phyloP scores from a whole-genome alignment of 83 land plant species.

The Picea engelmannii region DNA sequence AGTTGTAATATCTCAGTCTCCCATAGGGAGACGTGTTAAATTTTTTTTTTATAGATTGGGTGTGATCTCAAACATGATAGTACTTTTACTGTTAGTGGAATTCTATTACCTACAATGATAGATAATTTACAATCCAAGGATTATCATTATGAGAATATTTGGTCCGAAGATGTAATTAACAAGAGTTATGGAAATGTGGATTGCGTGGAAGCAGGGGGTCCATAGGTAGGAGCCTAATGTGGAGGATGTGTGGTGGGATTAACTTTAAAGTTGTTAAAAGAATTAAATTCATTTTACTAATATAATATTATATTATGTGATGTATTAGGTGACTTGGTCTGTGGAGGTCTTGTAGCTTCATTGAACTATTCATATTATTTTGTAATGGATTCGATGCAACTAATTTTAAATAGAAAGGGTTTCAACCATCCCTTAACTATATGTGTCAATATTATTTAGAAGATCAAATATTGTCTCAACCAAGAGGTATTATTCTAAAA shows the following conservation, averaged over 20 bases:
- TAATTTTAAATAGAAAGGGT: no score
- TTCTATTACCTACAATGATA: not conserved
- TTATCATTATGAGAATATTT: not conserved
- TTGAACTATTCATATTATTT: not conserved
- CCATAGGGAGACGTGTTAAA: no score
- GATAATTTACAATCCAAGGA: not conserved
- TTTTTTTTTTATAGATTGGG: no score
- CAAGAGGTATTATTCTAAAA: not conserved
- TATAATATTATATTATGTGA: slow-evolving; percentile 33
- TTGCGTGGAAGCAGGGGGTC: slow-evolving; percentile 19
- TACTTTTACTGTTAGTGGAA: not conserved
- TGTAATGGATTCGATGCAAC: no score
- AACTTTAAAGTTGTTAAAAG: slow-evolving; percentile 20
- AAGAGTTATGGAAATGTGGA: slow-evolving; percentile 14
- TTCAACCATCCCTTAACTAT: no score
- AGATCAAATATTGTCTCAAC: not conserved
- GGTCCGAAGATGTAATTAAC: slow-evolving; percentile 7
- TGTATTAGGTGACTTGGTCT: slow-evolving; percentile 22
- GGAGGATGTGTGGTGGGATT: slow-evolving; percentile 19
- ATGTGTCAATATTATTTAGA: not conserved
- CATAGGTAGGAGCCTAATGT: not conserved
- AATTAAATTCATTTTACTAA: slow-evolving; percentile 26
- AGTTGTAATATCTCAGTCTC: no score
- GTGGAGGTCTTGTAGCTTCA: slow-evolving; percentile 15
- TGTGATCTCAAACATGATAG: not conserved